Base-by-base conservation (phyloP, 768 basidiomycete species). In the Suillus paluster region DNA sequence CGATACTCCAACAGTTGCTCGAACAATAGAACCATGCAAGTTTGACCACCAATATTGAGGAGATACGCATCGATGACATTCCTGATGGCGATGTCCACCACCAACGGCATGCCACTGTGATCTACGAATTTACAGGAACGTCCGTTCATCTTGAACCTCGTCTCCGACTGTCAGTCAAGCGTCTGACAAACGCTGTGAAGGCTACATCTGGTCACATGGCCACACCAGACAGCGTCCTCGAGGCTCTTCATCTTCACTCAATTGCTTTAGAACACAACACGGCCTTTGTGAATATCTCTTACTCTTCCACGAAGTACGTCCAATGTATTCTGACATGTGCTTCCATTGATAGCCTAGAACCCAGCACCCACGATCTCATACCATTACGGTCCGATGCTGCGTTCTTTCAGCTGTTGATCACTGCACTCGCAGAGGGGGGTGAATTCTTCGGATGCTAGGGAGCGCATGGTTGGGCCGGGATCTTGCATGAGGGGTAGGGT, bases 341-440 rank as follows among this genome's bases (percentile, higher is more conserved):
- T 25, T 19, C 25, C 11, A 12, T 21, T 58, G 23, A 55, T 27
- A 59, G 14, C 58, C 38, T 25, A 36, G 15, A 27, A 57, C 4
- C 19, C 27, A 67, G 63, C 12, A 55, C 55, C 17, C 68, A 77
- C 9, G 90, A 95, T 68, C 71, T 94, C 8, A 89, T 97, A 39
- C 89, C 92, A 3, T 84, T 97, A 7, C 80, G 83, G n/a, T 87
- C 91, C 38, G 94, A 96, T 69, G 79, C 84, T 14, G 85, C 85
- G 3, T 97, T 98, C 78, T 92, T 94, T 73, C 81, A 86, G 23
- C 82, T 92, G 30, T 83, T 97, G 55, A 84, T 83, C 1, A 80
- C 82, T 0, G 81, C 86, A 6, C 75, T 91, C 12, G 81, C 86
- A 73, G 80, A n/a, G n/a, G n/a, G n/a, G n/a, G n/a, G n/a, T n/a